Evolutionary conservation across 257 asterid genomes (phyloP).

Genomic region (Knoxia roxburghii): DNA sequence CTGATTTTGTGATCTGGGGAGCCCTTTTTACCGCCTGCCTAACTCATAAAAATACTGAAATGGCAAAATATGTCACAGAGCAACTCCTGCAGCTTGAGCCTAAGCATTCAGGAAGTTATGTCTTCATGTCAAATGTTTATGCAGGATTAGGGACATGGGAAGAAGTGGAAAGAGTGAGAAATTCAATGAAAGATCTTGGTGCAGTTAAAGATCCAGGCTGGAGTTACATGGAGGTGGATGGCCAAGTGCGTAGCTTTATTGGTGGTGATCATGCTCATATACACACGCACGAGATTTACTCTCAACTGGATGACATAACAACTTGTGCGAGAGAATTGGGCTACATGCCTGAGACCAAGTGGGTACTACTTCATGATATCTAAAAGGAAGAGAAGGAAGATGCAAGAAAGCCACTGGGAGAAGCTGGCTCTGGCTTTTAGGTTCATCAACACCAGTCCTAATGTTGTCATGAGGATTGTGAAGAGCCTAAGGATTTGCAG

Average conservation of each 20-base stretch:
- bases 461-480: constrained; percentile 26
- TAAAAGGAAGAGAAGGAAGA: constrained; percentile 46
- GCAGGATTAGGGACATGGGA: constrained; percentile 38
- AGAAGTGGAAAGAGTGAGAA: constrained; percentile 36
- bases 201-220: constrained; percentile 40
- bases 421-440: constrained; percentile 44
- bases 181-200: constrained; percentile 32
- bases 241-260: constrained; percentile 30
- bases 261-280: constrained; percentile 36
- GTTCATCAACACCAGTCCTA: constrained; percentile 27
- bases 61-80: constrained; percentile 30
- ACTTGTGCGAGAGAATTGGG: constrained; percentile 28
- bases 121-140: constrained; percentile 34
- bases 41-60: constrained; percentile 37
- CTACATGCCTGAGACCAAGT: constrained; percentile 33
- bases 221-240: constrained; percentile 40
- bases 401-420: constrained; percentile 38
- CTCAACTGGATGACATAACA: constrained; percentile 28
- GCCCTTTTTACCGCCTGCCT: constrained; percentile 41
- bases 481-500: constrained; percentile 40
- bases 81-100: constrained; percentile 36
- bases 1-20: constrained; percentile 41
- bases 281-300: constrained; percentile 23
- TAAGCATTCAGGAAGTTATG: constrained; percentile 36
- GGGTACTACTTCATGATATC: constrained; percentile 41